These are phyloP conservation scores for Neospermospora avenae DNA, from an alignment of 2,329 filamentous ascomycete species.

Conservation along the genomic window DNA sequence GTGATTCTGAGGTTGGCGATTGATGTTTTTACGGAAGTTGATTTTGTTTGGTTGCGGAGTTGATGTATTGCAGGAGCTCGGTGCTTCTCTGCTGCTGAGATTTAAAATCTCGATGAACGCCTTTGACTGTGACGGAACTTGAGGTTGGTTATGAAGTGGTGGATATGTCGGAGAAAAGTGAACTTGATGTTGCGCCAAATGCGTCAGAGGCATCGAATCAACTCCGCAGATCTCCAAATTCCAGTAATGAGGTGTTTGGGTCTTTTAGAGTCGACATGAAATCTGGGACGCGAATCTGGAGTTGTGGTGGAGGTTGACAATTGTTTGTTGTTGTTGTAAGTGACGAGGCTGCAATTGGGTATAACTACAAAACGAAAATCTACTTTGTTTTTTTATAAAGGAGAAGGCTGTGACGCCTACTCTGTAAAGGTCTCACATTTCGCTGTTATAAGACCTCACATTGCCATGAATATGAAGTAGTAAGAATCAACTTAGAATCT, in stretches of 20 bases:
- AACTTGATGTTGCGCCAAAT: not conserved
- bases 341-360: not conserved
- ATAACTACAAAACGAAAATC: too few species aligned
- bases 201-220: not conserved
- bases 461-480: too few species aligned
- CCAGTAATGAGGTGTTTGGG: not conserved
- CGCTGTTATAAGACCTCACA: too few species aligned
- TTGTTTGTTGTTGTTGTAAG: not conserved
- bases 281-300: not conserved
- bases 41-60: not conserved
- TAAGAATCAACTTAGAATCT: too few species aligned
- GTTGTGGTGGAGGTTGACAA: not conserved
- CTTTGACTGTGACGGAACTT: not conserved
- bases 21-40: not conserved
- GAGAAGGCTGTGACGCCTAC: too few species aligned
- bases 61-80: not conserved
- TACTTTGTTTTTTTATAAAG: too few species aligned
- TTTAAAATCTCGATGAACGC: not conserved
- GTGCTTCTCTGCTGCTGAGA: not conserved
- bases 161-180: not conserved
- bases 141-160: not conserved
- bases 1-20: not conserved
- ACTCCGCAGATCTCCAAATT: not conserved
- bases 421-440: too few species aligned
- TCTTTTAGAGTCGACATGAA: not conserved